Percentiles rank a stretch among this genome's conserved stretches.
These are phyloP conservation scores for Ilex aquifolium DNA, from an alignment of 257 asterid species.

Conservation along the genomic window DNA sequence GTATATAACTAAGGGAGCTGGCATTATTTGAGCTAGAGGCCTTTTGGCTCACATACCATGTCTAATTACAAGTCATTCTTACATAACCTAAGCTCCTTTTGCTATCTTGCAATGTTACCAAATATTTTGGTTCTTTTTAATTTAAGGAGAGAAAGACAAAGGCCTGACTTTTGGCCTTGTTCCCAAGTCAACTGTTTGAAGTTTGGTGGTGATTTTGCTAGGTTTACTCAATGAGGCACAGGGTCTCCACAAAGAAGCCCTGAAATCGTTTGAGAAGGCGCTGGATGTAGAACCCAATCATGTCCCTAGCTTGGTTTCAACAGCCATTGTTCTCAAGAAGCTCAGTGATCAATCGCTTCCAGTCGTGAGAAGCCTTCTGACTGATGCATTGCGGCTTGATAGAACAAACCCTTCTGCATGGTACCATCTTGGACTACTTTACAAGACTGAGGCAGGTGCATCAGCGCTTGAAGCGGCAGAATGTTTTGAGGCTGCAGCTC, in stretches of 20 bases:
- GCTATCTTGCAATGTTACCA: too few species aligned
- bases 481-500: slow-evolving; percentile 90
- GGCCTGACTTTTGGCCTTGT: neutral
- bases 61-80: too few species aligned
- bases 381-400: slow-evolving; percentile 73
- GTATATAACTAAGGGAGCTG: too few species aligned
- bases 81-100: too few species aligned
- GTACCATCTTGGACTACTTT: slow-evolving; percentile 83
- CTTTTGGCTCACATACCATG: too few species aligned
- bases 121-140: too few species aligned
- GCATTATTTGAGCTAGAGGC: too few species aligned
- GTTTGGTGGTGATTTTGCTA: slow-evolving; percentile 18
- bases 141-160: neutral
- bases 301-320: slow-evolving; percentile 75
- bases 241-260: slow-evolving; percentile 62
- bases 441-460: slow-evolving; percentile 37
- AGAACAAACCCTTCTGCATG: slow-evolving; percentile 72
- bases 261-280: slow-evolving; percentile 58
- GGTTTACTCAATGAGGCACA: slow-evolving; percentile 63
- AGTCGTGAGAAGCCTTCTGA: slow-evolving; percentile 64
- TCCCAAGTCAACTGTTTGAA: neutral
- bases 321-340: slow-evolving; percentile 47
- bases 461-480: slow-evolving; percentile 58
- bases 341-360: slow-evolving; percentile 47
- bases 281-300: slow-evolving; percentile 73